Evolutionary conservation across 2,329 filamentous ascomycete genomes (phyloP), one percentile per base, ranked within the genome.

Genomic region (Talaromyces sp.): DNA sequence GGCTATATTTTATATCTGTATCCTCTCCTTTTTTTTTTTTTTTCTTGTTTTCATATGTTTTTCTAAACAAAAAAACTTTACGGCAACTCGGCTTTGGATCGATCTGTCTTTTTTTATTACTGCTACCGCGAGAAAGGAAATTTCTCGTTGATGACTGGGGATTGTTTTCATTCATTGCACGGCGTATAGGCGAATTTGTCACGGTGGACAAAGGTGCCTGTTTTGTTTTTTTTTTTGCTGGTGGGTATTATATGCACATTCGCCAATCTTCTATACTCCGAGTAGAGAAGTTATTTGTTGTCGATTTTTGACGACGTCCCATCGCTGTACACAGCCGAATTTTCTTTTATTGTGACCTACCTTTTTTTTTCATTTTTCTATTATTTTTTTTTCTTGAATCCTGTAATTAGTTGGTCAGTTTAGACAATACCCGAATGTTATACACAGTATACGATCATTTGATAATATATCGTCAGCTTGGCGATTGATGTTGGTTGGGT

Each of bases 291-390:
- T 32, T 29, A 26, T n/a, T 51, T 41, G 35, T 53, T 46, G 46
- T 60, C 53, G 51, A 27, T 31, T 51, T 31, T 51, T 4, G 52
- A 54, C 53, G 27, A 51, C 26, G 56, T 62, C 60, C 60, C 55
- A 62, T 62, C 50, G 60, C 60, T 62, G 60, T 62, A 57, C 60
- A 62, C 60, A 62, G 60, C 55, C 31, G 43, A 60, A 63, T 27
- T 51, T 59, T 58, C 38, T 14, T 50, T 63, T 52, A 51, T 46
- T 56, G 55, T 59, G 21, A 38, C 27, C 46, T 62, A 51, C 59
- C 50, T 41, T 55, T 56, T 52, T 55, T 19, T 29, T 35, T 31
- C 41, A 31, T 54, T 55, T 32, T 29, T 24, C n/a, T n/a, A 35
- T 49, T 35, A 21, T 26, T 31, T 43, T 35, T 21, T 35, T 35